Conservation (phyloP, 768 basidiomycete genomes). For the Lactifluus subvellereus region DNA sequence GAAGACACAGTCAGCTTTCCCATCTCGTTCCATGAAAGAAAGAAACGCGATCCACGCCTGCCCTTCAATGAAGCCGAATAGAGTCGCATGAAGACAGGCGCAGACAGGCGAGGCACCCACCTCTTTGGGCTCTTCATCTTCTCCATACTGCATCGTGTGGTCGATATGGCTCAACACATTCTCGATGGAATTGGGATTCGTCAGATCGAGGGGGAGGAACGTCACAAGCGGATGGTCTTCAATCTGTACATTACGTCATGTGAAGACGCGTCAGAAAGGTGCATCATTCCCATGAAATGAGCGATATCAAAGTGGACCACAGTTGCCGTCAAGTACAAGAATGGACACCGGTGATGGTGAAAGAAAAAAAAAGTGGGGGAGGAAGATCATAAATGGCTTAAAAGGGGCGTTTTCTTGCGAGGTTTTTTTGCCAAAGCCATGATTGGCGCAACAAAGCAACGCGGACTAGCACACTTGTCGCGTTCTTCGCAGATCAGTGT, state of each 20-base stretch:
- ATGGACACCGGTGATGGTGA: slow-evolving; percentile 5
- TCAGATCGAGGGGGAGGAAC: slow-evolving; percentile 91
- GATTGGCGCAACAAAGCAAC: slow-evolving; percentile 16
- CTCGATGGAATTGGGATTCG: slow-evolving; percentile 83
- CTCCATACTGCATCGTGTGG: slow-evolving; percentile 97
- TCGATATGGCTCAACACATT: slow-evolving; percentile 93
- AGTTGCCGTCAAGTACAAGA: slow-evolving; percentile 13
- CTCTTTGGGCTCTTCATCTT: slow-evolving; percentile 97
- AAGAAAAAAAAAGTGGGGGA: neutral
- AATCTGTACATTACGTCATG: slow-evolving; percentile 52
- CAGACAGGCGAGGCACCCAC: slow-evolving; percentile 35
- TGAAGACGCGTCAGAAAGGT: slow-evolving; percentile 12
- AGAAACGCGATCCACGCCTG: slow-evolving; percentile 11
- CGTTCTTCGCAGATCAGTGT: slow-evolving; percentile 15
- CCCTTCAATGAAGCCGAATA: neutral
- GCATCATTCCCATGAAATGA: slow-evolving; percentile 5
- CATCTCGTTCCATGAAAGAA: slow-evolving; percentile 13
- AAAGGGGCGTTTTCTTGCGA: slow-evolving; percentile 5
- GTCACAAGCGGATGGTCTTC: slow-evolving; percentile 98
- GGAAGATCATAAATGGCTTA: slow-evolving; percentile 5
- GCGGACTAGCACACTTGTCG: slow-evolving; percentile 7
- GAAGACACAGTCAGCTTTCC: slow-evolving; percentile 11
- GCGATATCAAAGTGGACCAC: neutral
- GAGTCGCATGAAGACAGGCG: slow-evolving; percentile 6
- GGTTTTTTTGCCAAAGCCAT: slow-evolving; percentile 10